Conservation (phyloP, 768 basidiomycete species). For the Suillus decipiens region DNA sequence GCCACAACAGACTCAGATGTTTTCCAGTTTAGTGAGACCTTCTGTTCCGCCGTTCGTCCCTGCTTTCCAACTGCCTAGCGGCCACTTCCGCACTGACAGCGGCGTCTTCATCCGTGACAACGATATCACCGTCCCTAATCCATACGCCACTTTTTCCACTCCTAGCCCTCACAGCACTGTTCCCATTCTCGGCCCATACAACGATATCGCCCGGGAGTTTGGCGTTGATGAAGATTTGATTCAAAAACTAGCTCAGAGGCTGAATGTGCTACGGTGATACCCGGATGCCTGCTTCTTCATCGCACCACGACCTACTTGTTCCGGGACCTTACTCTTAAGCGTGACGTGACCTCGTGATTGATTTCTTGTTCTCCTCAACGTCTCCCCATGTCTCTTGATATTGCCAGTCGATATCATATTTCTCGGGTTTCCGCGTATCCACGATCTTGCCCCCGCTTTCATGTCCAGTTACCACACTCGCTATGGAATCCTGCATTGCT, state of each 20-base stretch:
- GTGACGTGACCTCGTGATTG: constrained; percentile 22
- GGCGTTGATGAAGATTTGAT: constrained; percentile 71
- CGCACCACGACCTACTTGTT: constrained; percentile 17
- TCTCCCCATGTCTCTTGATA: constrained; percentile 3
- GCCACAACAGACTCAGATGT: constrained; percentile 52
- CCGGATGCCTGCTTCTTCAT: constrained; percentile 1
- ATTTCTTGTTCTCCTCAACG: constrained; percentile 30
- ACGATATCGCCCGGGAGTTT: constrained; percentile 70
- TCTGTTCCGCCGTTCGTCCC: background rate
- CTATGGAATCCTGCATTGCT: constrained; percentile 31
- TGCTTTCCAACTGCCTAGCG: background rate
- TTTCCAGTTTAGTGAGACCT: constrained; percentile 29
- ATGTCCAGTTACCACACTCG: constrained; percentile 18
- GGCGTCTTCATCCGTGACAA: background rate
- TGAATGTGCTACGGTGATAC: constrained; percentile 33
- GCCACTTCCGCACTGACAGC: constrained; percentile 1
- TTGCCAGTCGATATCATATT: constrained; percentile 13
- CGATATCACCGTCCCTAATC: background rate
- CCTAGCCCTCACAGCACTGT: constrained; percentile 2
- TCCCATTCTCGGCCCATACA: constrained; percentile 33
- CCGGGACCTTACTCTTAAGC: constrained; percentile 2
- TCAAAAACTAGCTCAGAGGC: constrained; percentile 64
- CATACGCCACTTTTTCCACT: background rate
- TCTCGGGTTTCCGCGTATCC: constrained; percentile 15
- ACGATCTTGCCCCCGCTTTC: constrained; percentile 20